Evolutionary conservation across 306 rosid species (phyloP).

Genomic region (Vigna hirtella): DNA sequence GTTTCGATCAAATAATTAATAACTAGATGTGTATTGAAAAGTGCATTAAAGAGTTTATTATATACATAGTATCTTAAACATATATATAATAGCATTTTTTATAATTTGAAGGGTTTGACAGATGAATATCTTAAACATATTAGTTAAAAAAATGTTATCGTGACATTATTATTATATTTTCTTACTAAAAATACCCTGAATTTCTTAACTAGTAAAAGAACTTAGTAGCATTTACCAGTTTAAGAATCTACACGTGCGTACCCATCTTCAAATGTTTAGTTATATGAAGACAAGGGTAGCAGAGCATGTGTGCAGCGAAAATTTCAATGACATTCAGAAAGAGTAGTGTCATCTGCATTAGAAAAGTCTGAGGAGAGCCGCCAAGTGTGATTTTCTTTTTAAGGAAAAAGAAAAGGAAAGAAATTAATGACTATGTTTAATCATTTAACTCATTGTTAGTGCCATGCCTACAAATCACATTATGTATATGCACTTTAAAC

Average conservation of each 20-base stretch:
- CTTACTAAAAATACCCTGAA: background rate
- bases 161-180: background rate
- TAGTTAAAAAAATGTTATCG: background rate
- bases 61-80: background rate
- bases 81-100: background rate
- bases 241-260: background rate
- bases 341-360: constrained; percentile 29
- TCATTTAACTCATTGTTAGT: constrained; percentile 24
- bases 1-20: background rate
- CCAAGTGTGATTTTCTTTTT: constrained; percentile 12
- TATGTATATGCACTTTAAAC: background rate
- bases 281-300: background rate
- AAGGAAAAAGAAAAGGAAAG: background rate
- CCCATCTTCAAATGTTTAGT: background rate
- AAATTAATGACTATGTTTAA: constrained; percentile 8
- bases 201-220: background rate
- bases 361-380: constrained; percentile 12
- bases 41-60: background rate
- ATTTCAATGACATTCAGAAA: background rate
- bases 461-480: constrained; percentile 9
- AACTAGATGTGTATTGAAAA: background rate
- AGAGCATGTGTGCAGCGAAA: constrained; percentile 7
- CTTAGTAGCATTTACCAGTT: background rate
- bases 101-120: background rate
- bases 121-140: background rate